Evolutionary conservation across 2,329 filamentous ascomycete genomes (phyloP).

Genomic region (Metarhizium anisopliae): DNA sequence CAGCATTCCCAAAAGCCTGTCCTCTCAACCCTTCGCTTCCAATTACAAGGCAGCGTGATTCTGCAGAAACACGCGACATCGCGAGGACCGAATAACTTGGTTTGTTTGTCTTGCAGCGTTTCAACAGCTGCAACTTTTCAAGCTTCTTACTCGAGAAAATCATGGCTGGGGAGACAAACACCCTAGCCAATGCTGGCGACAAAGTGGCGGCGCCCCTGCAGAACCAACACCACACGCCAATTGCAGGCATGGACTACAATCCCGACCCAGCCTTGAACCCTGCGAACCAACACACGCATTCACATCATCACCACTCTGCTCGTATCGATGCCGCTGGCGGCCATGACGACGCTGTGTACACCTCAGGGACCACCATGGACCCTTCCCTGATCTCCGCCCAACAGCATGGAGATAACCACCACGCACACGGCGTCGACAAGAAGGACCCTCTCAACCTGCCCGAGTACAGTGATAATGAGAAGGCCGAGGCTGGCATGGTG

Average conservation of each 20-base stretch:
- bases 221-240: conserved; percentile 1
- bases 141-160: not conserved
- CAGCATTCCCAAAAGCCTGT: not conserved
- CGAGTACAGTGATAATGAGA: conserved; percentile 32
- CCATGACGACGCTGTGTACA: conserved; percentile 36
- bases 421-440: conserved; percentile 14
- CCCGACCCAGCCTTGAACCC: conserved; percentile 26
- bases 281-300: conserved; percentile 33
- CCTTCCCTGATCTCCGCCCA: conserved; percentile 23
- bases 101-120: not conserved
- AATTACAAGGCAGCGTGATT: not conserved
- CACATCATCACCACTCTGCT: conserved; percentile 32
- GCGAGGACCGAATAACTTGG: not conserved
- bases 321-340: conserved; percentile 21
- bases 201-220: not conserved
- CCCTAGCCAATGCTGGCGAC: not conserved
- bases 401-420: conserved; percentile 17
- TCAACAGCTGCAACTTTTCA: conserved; percentile 1
- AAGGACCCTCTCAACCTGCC: conserved; percentile 19
- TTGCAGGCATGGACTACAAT: conserved; percentile 14
- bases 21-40: not conserved
- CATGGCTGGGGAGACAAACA: not conserved
- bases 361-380: conserved; percentile 30
- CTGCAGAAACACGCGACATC: not conserved
- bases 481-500: conserved; percentile 23